A percentile compares a stretch with the other conserved stretches of the same genome.
Conservation (phyloP, 305 asterid genomes). For the Rubia peregrina region DNA sequence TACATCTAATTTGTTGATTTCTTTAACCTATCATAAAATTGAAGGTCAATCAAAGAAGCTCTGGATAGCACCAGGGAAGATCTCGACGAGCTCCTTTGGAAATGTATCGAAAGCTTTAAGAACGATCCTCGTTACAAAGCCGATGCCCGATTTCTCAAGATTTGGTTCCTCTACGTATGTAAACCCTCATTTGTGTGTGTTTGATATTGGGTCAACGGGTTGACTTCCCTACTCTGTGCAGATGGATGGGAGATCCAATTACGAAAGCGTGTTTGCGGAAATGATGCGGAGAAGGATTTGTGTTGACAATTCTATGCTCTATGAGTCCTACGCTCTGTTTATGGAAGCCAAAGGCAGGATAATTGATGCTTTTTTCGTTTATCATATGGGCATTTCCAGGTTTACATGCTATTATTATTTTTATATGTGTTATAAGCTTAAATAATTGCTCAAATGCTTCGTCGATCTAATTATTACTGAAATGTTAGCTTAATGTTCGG, state of each 20-base stretch:
- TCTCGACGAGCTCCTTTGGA: conserved; percentile 35
- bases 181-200: not conserved
- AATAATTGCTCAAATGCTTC: not conserved
- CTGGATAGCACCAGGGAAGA: conserved; percentile 25
- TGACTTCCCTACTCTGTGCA: conserved; percentile 21
- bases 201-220: not conserved
- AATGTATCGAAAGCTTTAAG: conserved; percentile 59
- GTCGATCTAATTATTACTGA: not conserved
- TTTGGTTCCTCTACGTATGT: conserved; percentile 82
- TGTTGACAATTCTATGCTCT: conserved; percentile 47
- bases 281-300: conserved; percentile 63
- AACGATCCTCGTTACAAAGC: conserved; percentile 51
- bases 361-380: conserved; percentile 60
- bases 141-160: conserved; percentile 86
- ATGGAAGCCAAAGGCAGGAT: conserved; percentile 72
- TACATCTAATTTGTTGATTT: conserved; percentile 1
- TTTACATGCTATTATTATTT: not conserved
- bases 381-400: conserved; percentile 90
- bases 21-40: conserved; percentile 10
- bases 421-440: not conserved
- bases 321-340: conserved; percentile 61
- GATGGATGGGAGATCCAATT: conserved; percentile 76
- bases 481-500: conserved; percentile 11
- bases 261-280: conserved; percentile 56
- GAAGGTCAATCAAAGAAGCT: conserved; percentile 50